Conservation (phyloP, 768 basidiomycete species). For the Tulasnella sp. region DNA sequence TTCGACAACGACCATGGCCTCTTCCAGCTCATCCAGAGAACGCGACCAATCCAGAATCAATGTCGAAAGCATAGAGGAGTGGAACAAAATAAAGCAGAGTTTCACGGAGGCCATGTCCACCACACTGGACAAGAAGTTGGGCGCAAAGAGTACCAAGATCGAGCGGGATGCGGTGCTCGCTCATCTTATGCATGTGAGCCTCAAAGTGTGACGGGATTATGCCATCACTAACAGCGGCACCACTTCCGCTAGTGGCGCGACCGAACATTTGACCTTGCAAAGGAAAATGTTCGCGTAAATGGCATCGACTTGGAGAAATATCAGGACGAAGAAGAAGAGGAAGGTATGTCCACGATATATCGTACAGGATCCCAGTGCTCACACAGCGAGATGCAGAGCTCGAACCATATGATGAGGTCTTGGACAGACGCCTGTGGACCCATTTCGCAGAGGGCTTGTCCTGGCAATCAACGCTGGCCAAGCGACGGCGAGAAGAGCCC, state of each 20-base stretch:
- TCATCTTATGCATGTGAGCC: constrained; percentile 12
- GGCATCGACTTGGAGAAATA: constrained; percentile 28
- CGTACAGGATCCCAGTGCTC: background rate
- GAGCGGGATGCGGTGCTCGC: constrained; percentile 10
- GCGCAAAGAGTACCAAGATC: background rate
- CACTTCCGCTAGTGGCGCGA: constrained; percentile 19
- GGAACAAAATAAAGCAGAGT: constrained; percentile 8
- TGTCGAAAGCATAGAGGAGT: constrained; percentile 10
- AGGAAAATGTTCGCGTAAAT: constrained; percentile 28
- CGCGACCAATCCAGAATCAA: constrained; percentile 11
- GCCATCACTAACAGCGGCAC: background rate
- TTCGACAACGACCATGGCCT: background rate
- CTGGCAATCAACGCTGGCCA: constrained; percentile 22
- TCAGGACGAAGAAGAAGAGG: constrained; percentile 18
- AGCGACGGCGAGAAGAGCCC: constrained; percentile 23
- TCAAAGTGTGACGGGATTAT: background rate
- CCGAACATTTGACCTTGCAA: constrained; percentile 24
- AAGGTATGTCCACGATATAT: background rate
- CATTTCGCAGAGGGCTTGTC: constrained; percentile 22
- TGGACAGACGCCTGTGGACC: constrained; percentile 26
- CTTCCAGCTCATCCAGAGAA: constrained; percentile 14
- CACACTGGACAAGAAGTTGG: background rate
- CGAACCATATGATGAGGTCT: constrained; percentile 29
- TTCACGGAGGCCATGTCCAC: background rate
- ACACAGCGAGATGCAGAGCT: constrained; percentile 21